Base-by-base conservation (phyloP, 495 filamentous ascomycete species). In the Achaetomiella virescens region DNA sequence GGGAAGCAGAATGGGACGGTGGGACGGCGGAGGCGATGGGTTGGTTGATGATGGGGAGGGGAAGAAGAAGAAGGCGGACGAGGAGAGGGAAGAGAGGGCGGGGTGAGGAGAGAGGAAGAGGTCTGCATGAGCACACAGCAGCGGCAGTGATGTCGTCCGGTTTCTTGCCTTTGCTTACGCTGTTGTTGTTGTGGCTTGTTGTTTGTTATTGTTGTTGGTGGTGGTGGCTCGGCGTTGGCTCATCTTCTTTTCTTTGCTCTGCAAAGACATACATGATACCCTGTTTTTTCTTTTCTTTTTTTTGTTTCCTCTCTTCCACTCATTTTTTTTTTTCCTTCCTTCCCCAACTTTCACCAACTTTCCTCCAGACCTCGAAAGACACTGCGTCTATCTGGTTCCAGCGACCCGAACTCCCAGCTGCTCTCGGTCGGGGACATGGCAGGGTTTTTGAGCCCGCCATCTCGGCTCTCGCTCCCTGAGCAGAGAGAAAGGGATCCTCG, bases 401-500 rank as follows among this genome's bases (percentile, higher is more conserved):
- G n/a, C n/a, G n/a, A n/a, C n/a, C n/a, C n/a, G n/a, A n/a, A n/a
- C n/a, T n/a, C n/a, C n/a, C n/a, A n/a, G n/a, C n/a, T n/a, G n/a
- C n/a, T n/a, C n/a, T n/a, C n/a, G n/a, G n/a, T n/a, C n/a, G n/a
- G n/a, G n/a, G n/a, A n/a, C n/a, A n/a, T n/a, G n/a, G n/a, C n/a
- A n/a, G n/a, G n/a, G n/a, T n/a, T n/a, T n/a, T n/a, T n/a, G n/a
- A n/a, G n/a, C n/a, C n/a, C n/a, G n/a, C n/a, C n/a, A n/a, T n/a
- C n/a, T 17, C 2, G 17, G 12, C 8, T 12, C 1, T n/a, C n/a
- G n/a, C n/a, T n/a, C n/a, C 40, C 20, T 43, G 40, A 22, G 20
- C 40, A 22, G n/a, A n/a, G n/a, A n/a, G n/a, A n/a, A 97, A 71
- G 1, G 87, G 84, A 5, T 76, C 40, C 74, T 46, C 73, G 62